Conservation (phyloP, 2,329 filamentous ascomycete species). For the Pseudogymnoascus sp. region DNA sequence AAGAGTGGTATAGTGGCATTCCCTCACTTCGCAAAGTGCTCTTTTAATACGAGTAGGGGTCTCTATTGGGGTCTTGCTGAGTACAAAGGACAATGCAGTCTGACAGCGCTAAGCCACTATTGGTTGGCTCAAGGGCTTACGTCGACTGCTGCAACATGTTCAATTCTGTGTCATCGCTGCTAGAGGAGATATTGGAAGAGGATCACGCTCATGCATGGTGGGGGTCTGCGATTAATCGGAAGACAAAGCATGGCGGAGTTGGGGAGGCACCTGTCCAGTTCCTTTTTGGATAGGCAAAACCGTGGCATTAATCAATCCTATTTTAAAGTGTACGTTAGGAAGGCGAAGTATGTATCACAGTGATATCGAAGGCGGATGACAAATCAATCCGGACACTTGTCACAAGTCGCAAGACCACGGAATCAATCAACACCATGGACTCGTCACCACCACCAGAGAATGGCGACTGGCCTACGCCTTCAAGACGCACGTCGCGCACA, state of each 20-base stretch:
- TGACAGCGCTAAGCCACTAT: neutral
- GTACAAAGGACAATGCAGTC: neutral
- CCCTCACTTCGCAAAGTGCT: too few relatives aligned
- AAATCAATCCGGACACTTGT: neutral
- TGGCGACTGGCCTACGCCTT: neutral
- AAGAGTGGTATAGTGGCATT: too few relatives aligned
- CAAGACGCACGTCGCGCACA: neutral
- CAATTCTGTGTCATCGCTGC: constrained; percentile 15
- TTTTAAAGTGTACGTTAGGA: too few relatives aligned
- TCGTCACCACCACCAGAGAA: neutral
- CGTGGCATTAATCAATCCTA: too few relatives aligned
- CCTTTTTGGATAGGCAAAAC: constrained; percentile 5
- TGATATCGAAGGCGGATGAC: neutral
- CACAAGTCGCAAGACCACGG: neutral
- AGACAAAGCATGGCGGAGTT: constrained; percentile 6
- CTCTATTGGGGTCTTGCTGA: neutral
- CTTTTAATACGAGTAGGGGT: neutral
- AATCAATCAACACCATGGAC: neutral
- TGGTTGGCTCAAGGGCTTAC: neutral
- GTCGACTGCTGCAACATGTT: constrained; percentile 26
- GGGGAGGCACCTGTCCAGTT: neutral
- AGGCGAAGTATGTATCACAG: too few relatives aligned
- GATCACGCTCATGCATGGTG: constrained; percentile 17
- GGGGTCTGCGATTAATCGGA: constrained; percentile 20
- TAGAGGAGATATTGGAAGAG: constrained; percentile 20